These are phyloP conservation scores for Lipomyces lipofer DNA, from an alignment of 805 yeast species.

Conservation along the genomic window DNA sequence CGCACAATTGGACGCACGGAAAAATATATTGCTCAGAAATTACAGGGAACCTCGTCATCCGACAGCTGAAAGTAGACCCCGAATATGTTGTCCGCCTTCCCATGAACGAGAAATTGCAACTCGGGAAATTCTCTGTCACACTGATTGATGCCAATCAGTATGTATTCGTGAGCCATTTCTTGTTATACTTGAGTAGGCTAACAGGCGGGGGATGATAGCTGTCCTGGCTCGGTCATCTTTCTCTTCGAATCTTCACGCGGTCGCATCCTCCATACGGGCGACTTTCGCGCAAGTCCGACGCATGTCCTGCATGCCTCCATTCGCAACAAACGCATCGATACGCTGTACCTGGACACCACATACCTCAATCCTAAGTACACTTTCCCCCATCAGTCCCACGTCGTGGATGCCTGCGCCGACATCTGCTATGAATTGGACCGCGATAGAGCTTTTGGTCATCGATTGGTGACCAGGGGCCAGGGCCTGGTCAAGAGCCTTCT, in stretches of 20 bases:
- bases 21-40: conserved; percentile 69
- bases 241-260: conserved; percentile 52
- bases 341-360: conserved; percentile 85
- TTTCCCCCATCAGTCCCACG: conserved; percentile 75
- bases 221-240: conserved; percentile 91
- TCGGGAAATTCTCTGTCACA: conserved; percentile 55
- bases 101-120: conserved; percentile 44
- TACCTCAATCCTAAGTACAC: conserved; percentile 72
- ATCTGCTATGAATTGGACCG: conserved; percentile 49
- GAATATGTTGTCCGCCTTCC: conserved; percentile 46
- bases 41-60: conserved; percentile 59
- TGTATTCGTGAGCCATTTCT: neutral
- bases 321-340: conserved; percentile 47
- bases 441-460: neutral
- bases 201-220: too few relatives aligned
- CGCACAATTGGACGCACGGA: conserved; percentile 74
- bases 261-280: conserved; percentile 81
- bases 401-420: conserved; percentile 59
- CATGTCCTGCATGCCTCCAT: conserved; percentile 48
- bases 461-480: neutral
- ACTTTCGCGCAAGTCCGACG: conserved; percentile 67
- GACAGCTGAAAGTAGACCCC: conserved; percentile 57
- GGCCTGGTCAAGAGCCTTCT: conserved; percentile 4
- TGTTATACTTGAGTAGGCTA: too few relatives aligned
- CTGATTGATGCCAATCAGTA: conserved; percentile 80